These are phyloP conservation scores for Candida sphagnicola DNA, from an alignment of 805 yeast genomes.

Conservation along the genomic window DNA sequence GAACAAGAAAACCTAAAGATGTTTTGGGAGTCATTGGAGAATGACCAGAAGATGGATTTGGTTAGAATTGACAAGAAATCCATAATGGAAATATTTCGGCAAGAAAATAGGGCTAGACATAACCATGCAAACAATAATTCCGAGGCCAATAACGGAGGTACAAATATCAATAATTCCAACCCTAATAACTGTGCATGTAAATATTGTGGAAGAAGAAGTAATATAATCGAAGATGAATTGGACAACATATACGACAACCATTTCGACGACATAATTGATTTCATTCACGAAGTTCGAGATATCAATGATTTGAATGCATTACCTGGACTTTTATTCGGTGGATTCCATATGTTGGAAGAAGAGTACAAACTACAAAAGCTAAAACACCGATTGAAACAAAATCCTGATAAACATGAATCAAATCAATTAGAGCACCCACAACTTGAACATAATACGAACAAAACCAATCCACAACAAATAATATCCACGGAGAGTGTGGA, in stretches of 20 bases:
- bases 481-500: too few species aligned
- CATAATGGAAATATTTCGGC: conserved; percentile 60
- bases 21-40: conserved; percentile 65
- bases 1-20: conserved; percentile 49
- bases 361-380: conserved; percentile 27
- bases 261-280: conserved; percentile 45
- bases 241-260: conserved; percentile 69
- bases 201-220: conserved; percentile 71
- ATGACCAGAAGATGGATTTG: conserved; percentile 57
- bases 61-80: conserved; percentile 66
- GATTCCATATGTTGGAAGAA: conserved; percentile 32
- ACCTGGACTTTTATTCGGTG: conserved; percentile 33
- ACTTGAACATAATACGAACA: too few species aligned
- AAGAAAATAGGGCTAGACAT: conserved; percentile 19
- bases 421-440: too few species aligned
- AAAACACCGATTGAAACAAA: conserved; percentile 15
- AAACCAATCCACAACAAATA: too few species aligned
- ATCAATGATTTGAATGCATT: conserved; percentile 32
- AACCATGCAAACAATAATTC: conserved; percentile 3
- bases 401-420: conserved; percentile 6
- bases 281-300: conserved; percentile 36
- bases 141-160: not conserved
- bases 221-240: conserved; percentile 71
- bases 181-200: conserved; percentile 57
- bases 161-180: conserved; percentile 7